These are phyloP conservation scores for Cotoneaster glaucophyllus DNA, from an alignment of 306 rosid genomes.

Conservation along the genomic window DNA sequence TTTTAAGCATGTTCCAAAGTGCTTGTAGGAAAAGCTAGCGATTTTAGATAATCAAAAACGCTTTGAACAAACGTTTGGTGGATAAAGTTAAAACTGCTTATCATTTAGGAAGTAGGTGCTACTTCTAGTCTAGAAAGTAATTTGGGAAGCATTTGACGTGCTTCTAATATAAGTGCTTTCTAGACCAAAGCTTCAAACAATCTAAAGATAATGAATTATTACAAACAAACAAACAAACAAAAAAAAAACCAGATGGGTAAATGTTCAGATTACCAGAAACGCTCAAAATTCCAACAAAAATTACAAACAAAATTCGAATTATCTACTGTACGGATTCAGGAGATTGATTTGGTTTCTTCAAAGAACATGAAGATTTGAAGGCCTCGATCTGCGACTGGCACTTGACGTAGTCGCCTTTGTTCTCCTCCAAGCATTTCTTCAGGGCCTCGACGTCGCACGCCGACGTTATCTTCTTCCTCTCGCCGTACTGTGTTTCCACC, in stretches of 20 bases:
- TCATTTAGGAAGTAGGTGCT: too few species aligned
- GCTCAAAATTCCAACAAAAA: neutral
- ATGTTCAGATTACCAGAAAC: too few species aligned
- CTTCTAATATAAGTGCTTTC: neutral
- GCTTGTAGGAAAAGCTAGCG: too few species aligned
- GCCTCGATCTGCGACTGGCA: slow-evolving; percentile 79
- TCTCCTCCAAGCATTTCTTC: slow-evolving; percentile 82
- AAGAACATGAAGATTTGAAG: slow-evolving; percentile 63
- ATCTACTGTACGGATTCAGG: slow-evolving; percentile 22
- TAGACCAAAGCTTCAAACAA: neutral
- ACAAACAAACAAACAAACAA: too few species aligned
- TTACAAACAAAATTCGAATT: neutral
- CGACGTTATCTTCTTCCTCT: slow-evolving; percentile 36
- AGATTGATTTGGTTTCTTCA: slow-evolving; percentile 47
- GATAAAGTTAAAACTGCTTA: too few species aligned
- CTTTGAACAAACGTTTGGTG: too few species aligned
- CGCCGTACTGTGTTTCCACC: slow-evolving; percentile 13
- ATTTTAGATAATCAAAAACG: too few species aligned
- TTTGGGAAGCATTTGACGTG: too few species aligned
- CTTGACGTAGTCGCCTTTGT: slow-evolving; percentile 71
- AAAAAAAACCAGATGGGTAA: slow-evolving; percentile 9
- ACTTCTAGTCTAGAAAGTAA: too few species aligned
- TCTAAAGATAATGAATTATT: neutral
- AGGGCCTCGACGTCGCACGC: slow-evolving; percentile 81
- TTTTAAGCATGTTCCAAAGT: neutral